These are phyloP conservation scores for Peniophora sp. DNA, from an alignment of 1,284 basidiomycete species.

Conservation along the genomic window DNA sequence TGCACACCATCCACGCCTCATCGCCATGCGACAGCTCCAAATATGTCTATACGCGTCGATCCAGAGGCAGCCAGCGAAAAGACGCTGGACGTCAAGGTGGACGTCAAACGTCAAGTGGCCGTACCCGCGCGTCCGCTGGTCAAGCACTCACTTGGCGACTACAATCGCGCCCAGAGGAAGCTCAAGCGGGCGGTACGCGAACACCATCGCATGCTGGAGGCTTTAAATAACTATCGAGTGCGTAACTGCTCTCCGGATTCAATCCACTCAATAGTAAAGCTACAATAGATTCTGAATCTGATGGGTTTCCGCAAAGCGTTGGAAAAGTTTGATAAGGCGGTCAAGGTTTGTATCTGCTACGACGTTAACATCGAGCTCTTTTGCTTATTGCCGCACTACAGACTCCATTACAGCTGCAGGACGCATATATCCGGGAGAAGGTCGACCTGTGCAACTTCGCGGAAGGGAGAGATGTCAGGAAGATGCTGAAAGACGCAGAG, in stretches of 20 bases:
- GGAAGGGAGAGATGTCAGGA: slow-evolving; percentile 52
- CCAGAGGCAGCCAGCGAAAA: not conserved
- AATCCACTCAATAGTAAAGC: not conserved
- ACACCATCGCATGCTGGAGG: slow-evolving; percentile 77
- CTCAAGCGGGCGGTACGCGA: slow-evolving; percentile 80
- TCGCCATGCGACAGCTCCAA: no score
- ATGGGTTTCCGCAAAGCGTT: slow-evolving; percentile 88
- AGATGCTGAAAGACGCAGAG: slow-evolving; percentile 71
- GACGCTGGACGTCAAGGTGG: no score
- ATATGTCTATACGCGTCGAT: no score
- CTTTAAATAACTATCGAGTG: slow-evolving; percentile 83
- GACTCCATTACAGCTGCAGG: slow-evolving; percentile 44
- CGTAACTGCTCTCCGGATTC: slow-evolving; percentile 14
- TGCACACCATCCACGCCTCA: not conserved
- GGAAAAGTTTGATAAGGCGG: slow-evolving; percentile 91
- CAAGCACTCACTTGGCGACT: slow-evolving; percentile 37
- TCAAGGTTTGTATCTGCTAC: slow-evolving; percentile 37
- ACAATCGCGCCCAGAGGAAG: slow-evolving; percentile 75
- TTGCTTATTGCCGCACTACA: slow-evolving; percentile 49
- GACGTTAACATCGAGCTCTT: not conserved
- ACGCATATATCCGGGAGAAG: slow-evolving; percentile 72
- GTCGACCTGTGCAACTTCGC: slow-evolving; percentile 60
- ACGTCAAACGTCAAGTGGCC: no score
- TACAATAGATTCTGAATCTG: slow-evolving; percentile 71
- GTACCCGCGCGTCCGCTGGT: not conserved